Evolutionary conservation across 371 early-diverging fungal species (phyloP).

Genomic region (Umbelopsis sp.): DNA sequence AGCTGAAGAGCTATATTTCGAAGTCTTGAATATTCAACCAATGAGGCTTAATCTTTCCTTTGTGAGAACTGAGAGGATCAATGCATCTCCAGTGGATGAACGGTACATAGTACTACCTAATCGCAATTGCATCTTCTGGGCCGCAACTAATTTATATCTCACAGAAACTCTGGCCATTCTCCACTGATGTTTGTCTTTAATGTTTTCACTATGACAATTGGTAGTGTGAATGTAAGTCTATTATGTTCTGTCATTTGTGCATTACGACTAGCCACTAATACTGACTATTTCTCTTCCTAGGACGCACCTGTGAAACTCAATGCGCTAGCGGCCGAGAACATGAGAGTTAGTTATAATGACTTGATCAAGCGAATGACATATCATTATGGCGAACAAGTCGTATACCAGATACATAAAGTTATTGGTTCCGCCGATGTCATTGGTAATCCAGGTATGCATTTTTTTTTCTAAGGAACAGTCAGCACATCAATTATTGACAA

Average conservation of each 20-base stretch:
- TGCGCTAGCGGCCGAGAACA: conserved; percentile 89
- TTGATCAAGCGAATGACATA: conserved; percentile 77
- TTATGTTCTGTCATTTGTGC: not conserved
- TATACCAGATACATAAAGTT: conserved; percentile 91
- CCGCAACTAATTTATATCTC: not conserved
- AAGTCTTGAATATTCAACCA: conserved; percentile 92
- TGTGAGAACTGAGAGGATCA: conserved; percentile 78
- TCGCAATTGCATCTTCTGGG: not conserved
- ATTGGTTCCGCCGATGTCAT: conserved; percentile 97
- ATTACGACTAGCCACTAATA: not conserved
- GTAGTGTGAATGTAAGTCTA: conserved; percentile 84
- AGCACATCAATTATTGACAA: not conserved
- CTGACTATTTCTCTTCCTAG: conserved; percentile 31
- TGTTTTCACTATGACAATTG: conserved; percentile 95
- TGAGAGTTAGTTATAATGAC: conserved; percentile 78
- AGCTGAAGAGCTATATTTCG: conserved; percentile 87
- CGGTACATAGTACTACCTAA: conserved; percentile 22
- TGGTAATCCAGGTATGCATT: conserved; percentile 81
- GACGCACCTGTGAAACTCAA: conserved; percentile 91
- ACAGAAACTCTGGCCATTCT: conserved; percentile 40
- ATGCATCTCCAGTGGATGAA: conserved; percentile 53
- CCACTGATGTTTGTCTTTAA: conserved; percentile 72
- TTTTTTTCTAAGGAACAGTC: not conserved
- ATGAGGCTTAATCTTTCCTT: conserved; percentile 94
- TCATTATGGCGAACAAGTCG: conserved; percentile 89